phyloP scores from a whole-genome alignment of 208 protist genomes.

The Leishmania gerbilli region DNA sequence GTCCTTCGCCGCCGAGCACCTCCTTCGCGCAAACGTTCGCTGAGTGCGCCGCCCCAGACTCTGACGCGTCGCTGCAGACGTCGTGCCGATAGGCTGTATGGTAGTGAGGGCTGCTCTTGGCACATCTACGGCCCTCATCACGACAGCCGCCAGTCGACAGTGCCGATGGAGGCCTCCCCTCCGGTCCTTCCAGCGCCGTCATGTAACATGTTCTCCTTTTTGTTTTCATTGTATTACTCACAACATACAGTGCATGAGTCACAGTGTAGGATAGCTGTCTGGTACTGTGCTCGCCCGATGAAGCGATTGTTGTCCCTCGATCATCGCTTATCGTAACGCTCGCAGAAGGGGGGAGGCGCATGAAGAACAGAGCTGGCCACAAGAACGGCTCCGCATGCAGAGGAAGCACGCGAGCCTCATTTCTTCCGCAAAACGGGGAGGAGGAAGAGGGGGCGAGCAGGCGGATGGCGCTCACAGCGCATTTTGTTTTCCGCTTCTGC shows the following conservation, averaged over 20 bases:
- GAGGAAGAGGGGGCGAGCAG: not conserved
- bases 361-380: not conserved
- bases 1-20: not conserved
- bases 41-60: not conserved
- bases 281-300: not conserved
- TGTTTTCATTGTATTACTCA: not conserved
- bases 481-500: not conserved
- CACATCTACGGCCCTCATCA: not conserved
- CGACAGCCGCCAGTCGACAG: not conserved
- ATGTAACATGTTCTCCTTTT: not conserved
- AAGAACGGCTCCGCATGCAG: not conserved
- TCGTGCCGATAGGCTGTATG: not conserved
- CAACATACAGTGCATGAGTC: not conserved
- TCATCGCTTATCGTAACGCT: not conserved
- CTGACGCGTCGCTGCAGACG: not conserved
- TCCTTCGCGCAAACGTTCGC: not conserved
- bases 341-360: not conserved
- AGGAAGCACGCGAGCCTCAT: not conserved
- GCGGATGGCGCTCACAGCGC: no score
- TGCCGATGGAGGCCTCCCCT: not conserved
- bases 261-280: not conserved
- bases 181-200: not conserved
- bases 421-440: not conserved
- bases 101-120: not conserved
- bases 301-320: not conserved